Base-by-base conservation (phyloP, 1,139 yeast species). In the Protomyces macrosporus region DNA sequence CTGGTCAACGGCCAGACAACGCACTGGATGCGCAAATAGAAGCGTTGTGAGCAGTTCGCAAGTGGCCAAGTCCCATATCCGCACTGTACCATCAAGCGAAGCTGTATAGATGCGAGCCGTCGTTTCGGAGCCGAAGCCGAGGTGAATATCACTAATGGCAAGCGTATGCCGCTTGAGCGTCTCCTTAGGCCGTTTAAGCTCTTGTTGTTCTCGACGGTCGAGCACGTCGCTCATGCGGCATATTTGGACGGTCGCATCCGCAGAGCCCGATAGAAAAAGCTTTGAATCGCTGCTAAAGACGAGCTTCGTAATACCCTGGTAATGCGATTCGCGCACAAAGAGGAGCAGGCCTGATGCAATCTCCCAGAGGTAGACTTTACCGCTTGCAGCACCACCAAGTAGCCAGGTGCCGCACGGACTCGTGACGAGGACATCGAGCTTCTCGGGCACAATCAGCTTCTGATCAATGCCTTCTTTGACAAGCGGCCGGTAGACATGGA, bases 381-480 rank as follows among this genome's bases (percentile, higher is more conserved):
- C 98, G 14, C 86, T 72, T 66, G 78, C 73, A 60, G 93, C 80
- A 62, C 90, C 89, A 2, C 83, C 86, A 9, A 86, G 80, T 48
- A 91, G 75, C 84, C 89, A 89, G 12, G 69, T 69, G 3, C 72
- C 74, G 61, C 79, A 81, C 14, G 79, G 79, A 14, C 82, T 77
- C 1, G 82, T 70, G 0, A 82, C 79, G 63, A 93, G 72, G 71
- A 89, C 83, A 12, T 81, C 75, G 55, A 91, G 75, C 64, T 83
- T 84, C 74, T 90, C 98, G 0, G 98, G 97, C 10, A 91, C 79
- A 0, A 96, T 95, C 52, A 91, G 80, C 69, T 87, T 81, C 74
- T 91, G 97, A 67, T 87, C 90, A 0, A 88, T 84, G 9, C 88
- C 81, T 71, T 93, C 98, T 72, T 88, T 87, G 4, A 87, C 86